Percentiles rank a stretch among this genome's conserved stretches.
phyloP scores from a whole-genome alignment of 768 basidiomycete species.

The Collybia mongolica region DNA sequence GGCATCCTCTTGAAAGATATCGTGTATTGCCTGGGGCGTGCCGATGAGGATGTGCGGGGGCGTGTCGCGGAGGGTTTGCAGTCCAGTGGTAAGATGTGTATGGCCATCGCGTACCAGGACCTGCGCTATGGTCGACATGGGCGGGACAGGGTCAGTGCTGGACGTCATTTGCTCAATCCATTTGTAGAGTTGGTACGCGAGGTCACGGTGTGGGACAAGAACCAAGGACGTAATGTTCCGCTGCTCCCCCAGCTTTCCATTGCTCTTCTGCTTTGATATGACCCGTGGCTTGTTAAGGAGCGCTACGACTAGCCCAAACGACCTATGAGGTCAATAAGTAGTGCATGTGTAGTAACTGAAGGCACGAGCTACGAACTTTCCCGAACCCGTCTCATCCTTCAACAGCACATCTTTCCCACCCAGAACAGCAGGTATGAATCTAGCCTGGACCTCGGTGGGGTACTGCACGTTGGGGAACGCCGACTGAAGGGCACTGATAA shows the following conservation, averaged over 20 bases:
- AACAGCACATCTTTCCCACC: slow-evolving; percentile 59
- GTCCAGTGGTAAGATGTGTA: slow-evolving; percentile 36
- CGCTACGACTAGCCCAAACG: slow-evolving; percentile 69
- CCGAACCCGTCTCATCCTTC: slow-evolving; percentile 72
- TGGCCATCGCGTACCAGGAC: slow-evolving; percentile 58
- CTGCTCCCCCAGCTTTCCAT: slow-evolving; percentile 16
- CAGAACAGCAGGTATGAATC: slow-evolving; percentile 62
- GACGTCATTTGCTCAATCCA: slow-evolving; percentile 60
- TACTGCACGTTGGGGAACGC: slow-evolving; percentile 62
- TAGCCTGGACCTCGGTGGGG: slow-evolving; percentile 60
- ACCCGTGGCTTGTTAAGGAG: slow-evolving; percentile 56
- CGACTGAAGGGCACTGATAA: slow-evolving; percentile 46
- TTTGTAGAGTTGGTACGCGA: slow-evolving; percentile 63
- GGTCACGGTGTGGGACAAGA: slow-evolving; percentile 71
- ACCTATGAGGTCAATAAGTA: slow-evolving; percentile 37
- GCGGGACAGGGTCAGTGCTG: slow-evolving; percentile 25
- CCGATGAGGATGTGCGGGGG: slow-evolving; percentile 70
- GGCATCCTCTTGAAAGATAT: slow-evolving; percentile 45
- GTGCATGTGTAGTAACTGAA: neutral
- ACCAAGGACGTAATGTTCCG: slow-evolving; percentile 52
- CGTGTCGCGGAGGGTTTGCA: slow-evolving; percentile 33
- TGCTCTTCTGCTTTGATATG: slow-evolving; percentile 17
- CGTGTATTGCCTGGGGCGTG: slow-evolving; percentile 69
- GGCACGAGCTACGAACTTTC: slow-evolving; percentile 49
- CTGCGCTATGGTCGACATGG: slow-evolving; percentile 49